Evolutionary conservation across 83 land plant genomes (phyloP).

Genomic region (Thuja plicata): DNA sequence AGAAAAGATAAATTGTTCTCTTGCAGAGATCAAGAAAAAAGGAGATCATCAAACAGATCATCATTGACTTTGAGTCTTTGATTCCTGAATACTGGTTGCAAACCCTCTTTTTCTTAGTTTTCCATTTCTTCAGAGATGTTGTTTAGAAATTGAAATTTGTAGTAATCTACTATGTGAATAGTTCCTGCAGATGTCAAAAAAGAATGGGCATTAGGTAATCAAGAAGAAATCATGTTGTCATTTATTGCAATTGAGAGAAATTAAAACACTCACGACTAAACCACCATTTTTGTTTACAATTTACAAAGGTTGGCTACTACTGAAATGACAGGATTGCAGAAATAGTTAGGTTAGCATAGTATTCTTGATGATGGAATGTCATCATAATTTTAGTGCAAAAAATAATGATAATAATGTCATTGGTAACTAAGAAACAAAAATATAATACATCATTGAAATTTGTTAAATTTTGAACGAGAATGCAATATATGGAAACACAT

Average conservation of each 20-base stretch:
- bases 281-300: neutral
- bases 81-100: neutral
- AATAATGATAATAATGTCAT: neutral
- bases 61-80: neutral
- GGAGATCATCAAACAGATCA: no score
- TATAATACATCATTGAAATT: no score
- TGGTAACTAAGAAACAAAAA: neutral
- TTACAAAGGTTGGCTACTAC: neutral
- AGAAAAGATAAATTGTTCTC: no score
- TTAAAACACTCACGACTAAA: neutral
- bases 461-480: no score
- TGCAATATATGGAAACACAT: no score
- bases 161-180: neutral
- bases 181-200: neutral
- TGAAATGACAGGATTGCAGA: neutral
- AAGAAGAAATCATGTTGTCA: no score
- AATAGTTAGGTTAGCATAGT: neutral
- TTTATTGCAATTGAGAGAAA: neutral
- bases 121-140: neutral
- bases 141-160: neutral
- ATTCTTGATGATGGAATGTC: neutral
- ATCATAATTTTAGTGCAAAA: neutral
- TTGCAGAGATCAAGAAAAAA: no score
- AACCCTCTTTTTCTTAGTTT: neutral
- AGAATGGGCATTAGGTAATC: no score